Base-by-base conservation (phyloP, 1,284 basidiomycete genomes). In the Cutaneotrichosporon sp. region DNA sequence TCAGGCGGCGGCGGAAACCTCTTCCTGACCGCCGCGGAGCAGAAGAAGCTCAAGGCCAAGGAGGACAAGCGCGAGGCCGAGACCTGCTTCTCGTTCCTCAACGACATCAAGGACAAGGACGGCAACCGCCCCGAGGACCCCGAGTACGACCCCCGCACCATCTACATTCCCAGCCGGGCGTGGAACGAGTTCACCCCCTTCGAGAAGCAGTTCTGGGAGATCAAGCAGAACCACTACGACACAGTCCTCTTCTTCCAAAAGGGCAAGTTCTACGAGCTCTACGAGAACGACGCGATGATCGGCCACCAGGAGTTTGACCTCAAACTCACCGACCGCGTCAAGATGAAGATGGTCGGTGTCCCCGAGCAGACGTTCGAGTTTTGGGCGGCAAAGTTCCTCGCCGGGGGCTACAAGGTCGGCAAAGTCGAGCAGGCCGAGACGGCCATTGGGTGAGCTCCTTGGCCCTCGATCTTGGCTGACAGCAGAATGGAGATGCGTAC, bases 341-440 rank as follows among this genome's bases (percentile, higher is more conserved):
- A 98, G 81, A 99, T 99, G 97, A 95, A 90, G 65, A 97, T 97
- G 94, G 92, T 97, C 63, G 95, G 97, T 46, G 95, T 99, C 5
- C 97, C 97, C 0, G 97, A 99, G 76, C 87, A 87, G 78, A 89
- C 89, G 1, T 97, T 99, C 78, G 93, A 95, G 72, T 70, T 72
- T 34, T 80, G 78, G 79, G 77, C 81, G 18, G 76, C 79, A 53
- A 84, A 83, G 63, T 82, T 84, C 69, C 72, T 81, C 3, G 81
- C 74, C 2, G 72, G 79, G 83, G 94, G 95, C 0, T 92, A 97
- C 82, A 97, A 98, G 81, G 92, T 99, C 60, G 97, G 97, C 18
- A 87, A 92, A 16, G 97, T 99, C 11, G 95, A 98, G 74, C 97
- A 99, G 80, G 88, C 89, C 2, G 97, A 99, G 81, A 99, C 97